Conservation (phyloP, 192 early-diverging fungal species). For the Chytriomyces sp. region DNA sequence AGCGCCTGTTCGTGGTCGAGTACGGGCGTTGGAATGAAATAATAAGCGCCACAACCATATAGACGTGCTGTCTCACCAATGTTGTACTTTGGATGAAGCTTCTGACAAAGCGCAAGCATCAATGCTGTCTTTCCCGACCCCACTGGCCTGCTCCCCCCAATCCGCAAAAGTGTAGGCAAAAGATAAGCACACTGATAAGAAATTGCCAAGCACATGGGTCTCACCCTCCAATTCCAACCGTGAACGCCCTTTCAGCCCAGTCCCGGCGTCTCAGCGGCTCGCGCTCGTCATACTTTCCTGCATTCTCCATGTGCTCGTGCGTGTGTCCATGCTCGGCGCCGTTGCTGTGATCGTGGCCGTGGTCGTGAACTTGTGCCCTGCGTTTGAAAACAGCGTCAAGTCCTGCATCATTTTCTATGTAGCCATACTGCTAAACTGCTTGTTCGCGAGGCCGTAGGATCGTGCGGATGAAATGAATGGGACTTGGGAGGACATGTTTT, state of each 20-base stretch:
- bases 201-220: slow-evolving; percentile 10
- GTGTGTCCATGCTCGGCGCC: slow-evolving; percentile 82
- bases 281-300: slow-evolving; percentile 80
- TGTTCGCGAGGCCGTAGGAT: too few species aligned
- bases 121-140: slow-evolving; percentile 94
- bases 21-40: background rate
- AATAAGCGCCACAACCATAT: background rate
- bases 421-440: too few species aligned
- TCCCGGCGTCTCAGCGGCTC: slow-evolving; percentile 73
- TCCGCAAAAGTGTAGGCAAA: background rate
- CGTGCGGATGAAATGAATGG: too few species aligned
- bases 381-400: background rate
- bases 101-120: slow-evolving; percentile 87
- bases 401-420: too few species aligned
- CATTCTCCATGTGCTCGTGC: slow-evolving; percentile 88
- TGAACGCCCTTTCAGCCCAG: slow-evolving; percentile 92
- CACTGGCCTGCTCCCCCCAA: slow-evolving; percentile 69
- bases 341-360: slow-evolving; percentile 35
- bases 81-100: slow-evolving; percentile 78
- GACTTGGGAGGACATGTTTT: too few species aligned
- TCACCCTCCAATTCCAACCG: slow-evolving; percentile 91
- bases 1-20: slow-evolving; percentile 55
- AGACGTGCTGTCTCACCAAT: slow-evolving; percentile 41
- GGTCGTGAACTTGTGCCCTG: slow-evolving; percentile 39
- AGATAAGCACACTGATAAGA: background rate